Evolutionary conservation across 306 rosid genomes (phyloP), one percentile per base, ranked within the genome.

Genomic region (Quercus rubra): DNA sequence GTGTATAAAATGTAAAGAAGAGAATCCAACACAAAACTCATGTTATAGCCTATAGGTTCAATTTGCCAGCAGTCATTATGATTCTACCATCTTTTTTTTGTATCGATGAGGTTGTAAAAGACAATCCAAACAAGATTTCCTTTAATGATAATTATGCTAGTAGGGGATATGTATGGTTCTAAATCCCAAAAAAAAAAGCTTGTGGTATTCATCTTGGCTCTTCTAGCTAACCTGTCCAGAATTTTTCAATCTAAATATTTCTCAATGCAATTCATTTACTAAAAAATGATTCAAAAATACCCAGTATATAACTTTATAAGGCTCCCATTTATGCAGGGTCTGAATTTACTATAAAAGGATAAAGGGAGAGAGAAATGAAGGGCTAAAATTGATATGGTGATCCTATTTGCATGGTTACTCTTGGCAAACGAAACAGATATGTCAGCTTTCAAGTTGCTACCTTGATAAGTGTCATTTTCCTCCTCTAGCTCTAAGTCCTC

Each of bases 401-500:
- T 59, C 66, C 17, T 59, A 9, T 10, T 49, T 49, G 54, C 54
- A 49, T 49, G 54, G 54, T 49, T 3, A 49, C 54, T 10, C 54
- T 13, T 57, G 25, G 63, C 41, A 63, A 78, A 19, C 30, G 20
- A 81, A 70, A 57, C 74, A 68, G 46, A 51, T 1, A 31, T 20
- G 17, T 73, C 54, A 71, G 71, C 55, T 55, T 61, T 79, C 38
- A 58, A 33, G 81, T 68, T 35, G 74, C 69, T 58, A 57, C 80
- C 78, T 59, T 78, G 81, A 33, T 55, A 79, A 74, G 31, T 77
- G 59, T 41, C 64, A 49, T 75, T 74, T 76, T 80, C 80, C 30
- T 84, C 78, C 30, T 7, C 35, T 33, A 6, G 35, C 35, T 33
- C 46, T 7, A 38, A 38, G 10, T 38, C 46, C 46, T 84, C 84